Conservation (phyloP, 805 yeast species). For the Yarrowia osloensis region DNA sequence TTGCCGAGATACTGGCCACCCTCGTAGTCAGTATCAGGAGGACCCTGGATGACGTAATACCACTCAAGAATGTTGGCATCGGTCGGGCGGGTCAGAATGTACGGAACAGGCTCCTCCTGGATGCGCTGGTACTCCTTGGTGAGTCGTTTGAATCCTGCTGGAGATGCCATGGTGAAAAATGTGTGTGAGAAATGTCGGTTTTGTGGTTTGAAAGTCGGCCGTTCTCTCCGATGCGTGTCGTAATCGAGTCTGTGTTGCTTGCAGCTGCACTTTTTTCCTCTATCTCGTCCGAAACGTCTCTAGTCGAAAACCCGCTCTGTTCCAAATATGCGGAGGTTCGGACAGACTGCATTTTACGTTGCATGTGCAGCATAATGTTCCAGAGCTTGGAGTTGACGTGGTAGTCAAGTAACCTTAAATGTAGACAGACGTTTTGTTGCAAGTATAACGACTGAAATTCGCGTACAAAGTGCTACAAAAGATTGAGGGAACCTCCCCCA, state of each 20-base stretch:
- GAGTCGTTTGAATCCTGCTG: slow-evolving; percentile 44
- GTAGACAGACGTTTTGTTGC: no score
- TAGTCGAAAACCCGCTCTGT: no score
- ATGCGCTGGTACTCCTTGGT: slow-evolving; percentile 81
- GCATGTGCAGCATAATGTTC: no score
- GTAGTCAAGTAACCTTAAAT: no score
- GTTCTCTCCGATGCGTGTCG: neutral
- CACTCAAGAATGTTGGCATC: slow-evolving; percentile 87
- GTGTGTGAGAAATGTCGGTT: neutral
- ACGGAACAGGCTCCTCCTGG: slow-evolving; percentile 81
- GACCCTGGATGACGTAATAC: slow-evolving; percentile 92
- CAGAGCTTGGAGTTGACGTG: no score
- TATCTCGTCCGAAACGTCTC: neutral
- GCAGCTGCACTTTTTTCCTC: no score
- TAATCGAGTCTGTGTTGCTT: neutral
- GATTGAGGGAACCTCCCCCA: no score
- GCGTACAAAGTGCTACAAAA: no score
- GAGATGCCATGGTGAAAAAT: neutral
- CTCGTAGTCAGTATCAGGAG: slow-evolving; percentile 86
- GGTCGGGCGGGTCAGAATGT: slow-evolving; percentile 77
- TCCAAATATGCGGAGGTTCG: neutral
- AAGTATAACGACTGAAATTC: no score
- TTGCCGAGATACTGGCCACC: slow-evolving; percentile 89
- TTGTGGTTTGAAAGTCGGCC: no score
- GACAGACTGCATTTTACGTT: neutral